Evolutionary conservation across 805 yeast genomes (phyloP).

Genomic region (Candida dajiaensis): DNA sequence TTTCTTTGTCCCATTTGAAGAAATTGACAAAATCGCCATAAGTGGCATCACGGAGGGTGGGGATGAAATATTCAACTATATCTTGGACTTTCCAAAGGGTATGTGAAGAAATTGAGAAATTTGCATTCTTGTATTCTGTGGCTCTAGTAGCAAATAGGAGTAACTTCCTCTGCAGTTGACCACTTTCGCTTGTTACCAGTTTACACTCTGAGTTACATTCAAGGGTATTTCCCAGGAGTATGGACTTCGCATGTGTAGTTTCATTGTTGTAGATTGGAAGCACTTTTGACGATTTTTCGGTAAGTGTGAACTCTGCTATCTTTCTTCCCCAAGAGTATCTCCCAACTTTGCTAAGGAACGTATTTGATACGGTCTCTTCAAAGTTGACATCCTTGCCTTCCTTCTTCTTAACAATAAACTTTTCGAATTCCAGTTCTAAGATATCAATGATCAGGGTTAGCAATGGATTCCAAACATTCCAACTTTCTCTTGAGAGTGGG

Average conservation of each 20-base stretch:
- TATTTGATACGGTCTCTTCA: slow-evolving; percentile 3
- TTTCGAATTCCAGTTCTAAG: slow-evolving; percentile 8
- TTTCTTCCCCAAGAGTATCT: slow-evolving; percentile 6
- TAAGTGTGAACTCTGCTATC: slow-evolving; percentile 12
- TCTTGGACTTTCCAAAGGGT: neutral
- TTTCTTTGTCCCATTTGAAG: slow-evolving; percentile 7
- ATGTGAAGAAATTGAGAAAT: neutral
- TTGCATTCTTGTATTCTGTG: neutral
- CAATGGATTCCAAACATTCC: slow-evolving; percentile 20
- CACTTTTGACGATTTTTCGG: neutral
- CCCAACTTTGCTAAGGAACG: slow-evolving; percentile 11
- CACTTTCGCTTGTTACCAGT: slow-evolving; percentile 5
- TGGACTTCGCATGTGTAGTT: slow-evolving; percentile 12
- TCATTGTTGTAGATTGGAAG: slow-evolving; percentile 16
- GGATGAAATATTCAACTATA: neutral
- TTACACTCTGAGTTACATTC: slow-evolving; percentile 1
- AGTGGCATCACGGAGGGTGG: slow-evolving; percentile 3
- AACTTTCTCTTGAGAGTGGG: slow-evolving; percentile 7
- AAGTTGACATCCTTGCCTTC: neutral
- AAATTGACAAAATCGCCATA: slow-evolving; percentile 14
- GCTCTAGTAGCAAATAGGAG: slow-evolving; percentile 3
- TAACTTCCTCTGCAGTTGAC: slow-evolving; percentile 6
- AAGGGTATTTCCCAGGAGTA: neutral
- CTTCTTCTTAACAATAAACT: neutral
- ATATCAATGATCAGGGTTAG: slow-evolving; percentile 15